Percentiles rank a stretch among this genome's conserved stretches.
Evolutionary conservation across 208 protist species (phyloP).

Genomic region (Trypanosoma boissoni): DNA sequence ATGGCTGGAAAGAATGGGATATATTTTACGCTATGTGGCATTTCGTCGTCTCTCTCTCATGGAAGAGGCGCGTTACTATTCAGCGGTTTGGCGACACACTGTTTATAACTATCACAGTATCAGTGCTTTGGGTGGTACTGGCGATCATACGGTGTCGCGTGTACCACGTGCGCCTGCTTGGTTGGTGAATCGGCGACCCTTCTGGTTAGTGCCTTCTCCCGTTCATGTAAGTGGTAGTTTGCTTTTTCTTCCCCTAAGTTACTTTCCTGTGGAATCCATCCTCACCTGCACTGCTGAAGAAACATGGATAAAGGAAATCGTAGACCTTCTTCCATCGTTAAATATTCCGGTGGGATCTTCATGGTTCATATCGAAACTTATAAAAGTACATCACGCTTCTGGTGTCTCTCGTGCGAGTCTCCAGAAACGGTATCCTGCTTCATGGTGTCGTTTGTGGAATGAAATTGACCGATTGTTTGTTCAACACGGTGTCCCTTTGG

Average conservation of each 20-base stretch:
- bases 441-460: conserved; percentile 14
- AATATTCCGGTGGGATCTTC: conserved; percentile 1
- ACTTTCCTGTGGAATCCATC: conserved; percentile 61
- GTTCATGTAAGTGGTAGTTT: not conserved
- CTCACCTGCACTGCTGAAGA: conserved; percentile 44
- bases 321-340: conserved; percentile 10
- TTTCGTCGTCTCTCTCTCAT: conserved; percentile 23
- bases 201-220: conserved; percentile 23
- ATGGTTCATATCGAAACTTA: conserved; percentile 4
- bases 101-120: not conserved
- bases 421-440: conserved; percentile 5
- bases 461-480: conserved; percentile 25
- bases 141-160: conserved; percentile 1
- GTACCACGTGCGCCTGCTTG: too few relatives aligned
- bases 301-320: conserved; percentile 41
- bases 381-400: not conserved
- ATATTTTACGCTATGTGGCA: conserved; percentile 27
- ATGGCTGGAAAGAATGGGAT: conserved; percentile 17
- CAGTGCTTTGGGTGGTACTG: too few relatives aligned
- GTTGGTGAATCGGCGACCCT: conserved; percentile 22
- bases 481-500: conserved; percentile 12
- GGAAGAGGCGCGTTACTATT: conserved; percentile 25
- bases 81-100: conserved; percentile 12
- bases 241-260: conserved; percentile 57
- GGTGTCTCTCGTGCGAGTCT: not conserved